A percentile compares a stretch with the other conserved stretches of the same genome.
Conservation (phyloP, 768 basidiomycete species). For the Suillus clintonianus region DNA sequence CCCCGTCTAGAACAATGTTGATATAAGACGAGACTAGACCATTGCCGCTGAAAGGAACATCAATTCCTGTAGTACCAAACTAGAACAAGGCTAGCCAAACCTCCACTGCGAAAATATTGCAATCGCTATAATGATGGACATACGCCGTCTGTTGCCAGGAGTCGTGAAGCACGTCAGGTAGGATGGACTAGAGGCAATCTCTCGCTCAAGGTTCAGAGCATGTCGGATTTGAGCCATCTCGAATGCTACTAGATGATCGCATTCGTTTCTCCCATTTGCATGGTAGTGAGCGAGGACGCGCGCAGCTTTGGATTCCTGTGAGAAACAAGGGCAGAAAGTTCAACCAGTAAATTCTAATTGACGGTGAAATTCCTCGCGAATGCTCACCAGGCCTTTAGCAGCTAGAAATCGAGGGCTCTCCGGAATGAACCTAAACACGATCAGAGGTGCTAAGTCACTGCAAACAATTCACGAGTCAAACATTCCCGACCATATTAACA, state of each 20-base stretch:
- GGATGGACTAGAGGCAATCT: constrained; percentile 48
- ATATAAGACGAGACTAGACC: constrained; percentile 77
- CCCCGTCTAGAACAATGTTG: constrained; percentile 62
- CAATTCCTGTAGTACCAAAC: background rate
- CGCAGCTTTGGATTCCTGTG: constrained; percentile 58
- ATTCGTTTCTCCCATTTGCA: constrained; percentile 57
- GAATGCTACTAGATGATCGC: constrained; percentile 55
- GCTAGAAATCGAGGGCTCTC: constrained; percentile 71
- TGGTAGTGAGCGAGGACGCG: constrained; percentile 71
- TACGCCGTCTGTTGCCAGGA: constrained; percentile 66
- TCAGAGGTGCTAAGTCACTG: background rate
- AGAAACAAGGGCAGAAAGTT: background rate
- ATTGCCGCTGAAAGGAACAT: constrained; percentile 48
- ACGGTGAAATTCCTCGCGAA: background rate
- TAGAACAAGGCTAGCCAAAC: constrained; percentile 30
- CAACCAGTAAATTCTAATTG: background rate
- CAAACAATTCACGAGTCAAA: background rate
- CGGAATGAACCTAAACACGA: constrained; percentile 53
- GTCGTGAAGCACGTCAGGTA: constrained; percentile 58
- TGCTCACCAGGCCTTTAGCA: constrained; percentile 55
- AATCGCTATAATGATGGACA: constrained; percentile 67
- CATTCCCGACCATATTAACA: constrained; percentile 50
- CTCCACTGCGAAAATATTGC: constrained; percentile 79
- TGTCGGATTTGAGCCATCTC: constrained; percentile 69
- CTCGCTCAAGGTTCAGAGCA: constrained; percentile 64